These are phyloP conservation scores for Elaeis guineensis DNA, from an alignment of 176 grass and related monocot genomes.

Conservation along the genomic window DNA sequence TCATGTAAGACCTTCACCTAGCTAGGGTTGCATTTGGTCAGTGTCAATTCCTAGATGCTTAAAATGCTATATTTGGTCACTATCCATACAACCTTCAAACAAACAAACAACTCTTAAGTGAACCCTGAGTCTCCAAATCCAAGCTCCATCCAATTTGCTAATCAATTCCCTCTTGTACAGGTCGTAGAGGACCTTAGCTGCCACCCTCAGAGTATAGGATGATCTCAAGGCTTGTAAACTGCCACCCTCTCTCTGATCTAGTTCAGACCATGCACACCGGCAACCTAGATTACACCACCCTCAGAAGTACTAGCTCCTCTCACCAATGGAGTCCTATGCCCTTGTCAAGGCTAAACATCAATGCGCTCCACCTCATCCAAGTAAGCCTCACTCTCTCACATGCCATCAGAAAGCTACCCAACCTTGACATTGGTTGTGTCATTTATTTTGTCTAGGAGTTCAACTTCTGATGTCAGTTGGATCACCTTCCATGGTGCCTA, in stretches of 20 bases:
- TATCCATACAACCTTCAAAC: no score
- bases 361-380: conserved; percentile 84
- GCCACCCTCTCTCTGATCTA: no score
- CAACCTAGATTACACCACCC: conserved; percentile 54
- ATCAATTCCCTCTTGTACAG: no score
- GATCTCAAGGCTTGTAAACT: neutral
- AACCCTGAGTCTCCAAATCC: no score
- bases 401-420: conserved; percentile 13
- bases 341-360: conserved; percentile 59
- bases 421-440: conserved; percentile 2
- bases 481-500: conserved; percentile 68
- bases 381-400: conserved; percentile 54
- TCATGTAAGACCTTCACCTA: no score
- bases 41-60: no score
- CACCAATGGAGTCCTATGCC: conserved; percentile 42
- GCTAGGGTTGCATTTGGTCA: no score
- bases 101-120: no score
- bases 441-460: conserved; percentile 44
- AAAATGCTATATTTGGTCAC: no score
- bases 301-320: conserved; percentile 31
- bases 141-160: no score
- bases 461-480: conserved; percentile 61
- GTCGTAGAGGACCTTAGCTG: no score
- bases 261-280: conserved; percentile 65
- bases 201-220: no score